phyloP scores from a whole-genome alignment of 2,329 filamentous ascomycete species.

The Claviceps cyperi region DNA sequence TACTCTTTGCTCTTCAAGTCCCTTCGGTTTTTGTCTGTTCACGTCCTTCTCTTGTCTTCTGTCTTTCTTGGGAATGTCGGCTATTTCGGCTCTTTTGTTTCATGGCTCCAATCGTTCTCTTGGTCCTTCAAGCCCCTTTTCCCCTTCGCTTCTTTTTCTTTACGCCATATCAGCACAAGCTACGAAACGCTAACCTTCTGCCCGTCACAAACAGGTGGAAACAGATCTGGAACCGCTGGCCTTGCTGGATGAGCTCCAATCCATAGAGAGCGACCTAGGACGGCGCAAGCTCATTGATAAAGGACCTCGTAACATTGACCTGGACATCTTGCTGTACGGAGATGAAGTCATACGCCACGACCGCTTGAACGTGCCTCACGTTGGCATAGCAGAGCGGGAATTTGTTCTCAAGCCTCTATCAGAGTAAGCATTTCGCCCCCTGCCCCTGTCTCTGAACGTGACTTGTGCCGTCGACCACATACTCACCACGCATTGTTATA shows the following conservation, averaged over 20 bases:
- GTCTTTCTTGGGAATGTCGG: too few relatives aligned
- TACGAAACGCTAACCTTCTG: not conserved
- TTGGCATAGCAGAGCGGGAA: slow-evolving; percentile 74
- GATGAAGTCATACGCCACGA: slow-evolving; percentile 49
- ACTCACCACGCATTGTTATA: not conserved
- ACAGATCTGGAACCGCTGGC: slow-evolving; percentile 61
- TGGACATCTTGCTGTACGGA: slow-evolving; percentile 81
- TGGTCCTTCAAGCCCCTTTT: not conserved
- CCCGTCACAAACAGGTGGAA: slow-evolving; percentile 45
- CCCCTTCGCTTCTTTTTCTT: not conserved
- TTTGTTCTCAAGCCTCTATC: slow-evolving; percentile 83
- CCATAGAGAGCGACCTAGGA: slow-evolving; percentile 67
- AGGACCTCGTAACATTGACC: slow-evolving; percentile 83
- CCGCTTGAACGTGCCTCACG: slow-evolving; percentile 72
- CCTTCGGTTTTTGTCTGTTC: too few relatives aligned
- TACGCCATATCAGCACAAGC: not conserved
- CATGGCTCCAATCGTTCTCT: too few relatives aligned
- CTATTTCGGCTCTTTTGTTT: too few relatives aligned
- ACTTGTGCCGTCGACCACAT: not conserved
- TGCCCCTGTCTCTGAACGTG: too few relatives aligned
- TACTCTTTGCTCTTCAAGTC: too few relatives aligned
- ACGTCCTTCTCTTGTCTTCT: too few relatives aligned
- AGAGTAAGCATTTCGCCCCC: slow-evolving; percentile 40
- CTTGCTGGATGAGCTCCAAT: slow-evolving; percentile 68
- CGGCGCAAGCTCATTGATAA: slow-evolving; percentile 80